phyloP scores from a whole-genome alignment of 1,284 basidiomycete species.

The Malassezia brasiliensis region DNA sequence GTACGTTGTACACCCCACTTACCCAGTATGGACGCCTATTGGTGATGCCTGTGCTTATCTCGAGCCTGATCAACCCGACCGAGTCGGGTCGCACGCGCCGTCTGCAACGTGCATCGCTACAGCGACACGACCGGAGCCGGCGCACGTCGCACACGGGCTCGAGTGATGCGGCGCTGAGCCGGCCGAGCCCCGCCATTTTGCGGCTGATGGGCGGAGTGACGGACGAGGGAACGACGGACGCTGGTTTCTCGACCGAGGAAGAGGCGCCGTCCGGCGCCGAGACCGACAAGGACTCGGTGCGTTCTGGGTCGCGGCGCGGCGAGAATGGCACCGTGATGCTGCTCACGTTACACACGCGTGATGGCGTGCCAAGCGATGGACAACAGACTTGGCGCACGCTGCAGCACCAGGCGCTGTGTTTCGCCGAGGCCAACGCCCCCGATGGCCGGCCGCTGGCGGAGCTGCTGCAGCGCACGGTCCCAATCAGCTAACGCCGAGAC shows the following conservation, averaged over 20 bases:
- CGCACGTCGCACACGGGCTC: not conserved
- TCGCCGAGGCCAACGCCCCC: slow-evolving; percentile 1
- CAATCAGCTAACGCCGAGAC: too few relatives aligned
- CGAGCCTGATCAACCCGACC: not conserved
- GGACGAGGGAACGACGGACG: slow-evolving; percentile 5
- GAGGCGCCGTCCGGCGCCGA: slow-evolving; percentile 4
- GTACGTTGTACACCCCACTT: too few relatives aligned
- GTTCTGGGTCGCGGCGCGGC: not conserved
- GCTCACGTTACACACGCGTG: slow-evolving; percentile 5
- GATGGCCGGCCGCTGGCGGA: not conserved
- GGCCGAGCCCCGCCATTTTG: not conserved
- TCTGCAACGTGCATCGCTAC: not conserved
- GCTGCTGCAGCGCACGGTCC: too few relatives aligned
- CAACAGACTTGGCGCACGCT: slow-evolving; percentile 1
- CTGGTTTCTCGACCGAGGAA: slow-evolving; percentile 14
- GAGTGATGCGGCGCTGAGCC: not conserved
- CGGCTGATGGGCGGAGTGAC: not conserved
- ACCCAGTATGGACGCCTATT: slow-evolving; percentile 7
- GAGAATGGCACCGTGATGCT: not conserved
- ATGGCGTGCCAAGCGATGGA: not conserved
- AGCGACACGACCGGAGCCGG: slow-evolving; percentile 5
- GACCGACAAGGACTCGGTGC: slow-evolving; percentile 10
- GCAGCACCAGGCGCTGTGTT: slow-evolving; percentile 4
- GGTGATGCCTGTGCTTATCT: not conserved
- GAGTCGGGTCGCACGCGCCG: not conserved